Evolutionary conservation across 2,329 filamentous ascomycete genomes (phyloP).

Genomic region (Penicillium digitatum): DNA sequence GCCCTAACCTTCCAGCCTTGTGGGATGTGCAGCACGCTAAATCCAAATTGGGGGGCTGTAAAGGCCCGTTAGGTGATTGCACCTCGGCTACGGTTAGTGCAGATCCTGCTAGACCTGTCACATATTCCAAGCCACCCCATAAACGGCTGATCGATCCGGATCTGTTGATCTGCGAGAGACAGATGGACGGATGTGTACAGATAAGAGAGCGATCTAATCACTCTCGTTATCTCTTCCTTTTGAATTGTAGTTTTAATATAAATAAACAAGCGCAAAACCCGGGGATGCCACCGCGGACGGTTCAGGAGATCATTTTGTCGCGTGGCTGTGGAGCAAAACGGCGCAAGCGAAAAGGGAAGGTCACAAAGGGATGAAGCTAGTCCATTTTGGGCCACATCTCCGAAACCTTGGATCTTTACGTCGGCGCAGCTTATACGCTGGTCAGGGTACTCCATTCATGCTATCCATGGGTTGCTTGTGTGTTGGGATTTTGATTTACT

Average conservation of each 20-base stretch:
- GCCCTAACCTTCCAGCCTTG: slow-evolving; percentile 4
- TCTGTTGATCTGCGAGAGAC: background rate
- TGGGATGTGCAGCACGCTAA: slow-evolving; percentile 11
- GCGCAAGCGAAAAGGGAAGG: slow-evolving; percentile 23
- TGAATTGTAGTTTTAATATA: background rate
- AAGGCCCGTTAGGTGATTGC: slow-evolving; percentile 21
- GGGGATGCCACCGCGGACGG: slow-evolving; percentile 3
- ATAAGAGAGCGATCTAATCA: background rate
- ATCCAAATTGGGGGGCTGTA: slow-evolving; percentile 22
- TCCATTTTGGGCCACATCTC: slow-evolving; percentile 1
- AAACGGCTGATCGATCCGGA: slow-evolving; percentile 35
- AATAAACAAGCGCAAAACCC: background rate
- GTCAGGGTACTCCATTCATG: background rate
- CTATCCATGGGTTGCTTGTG: background rate
- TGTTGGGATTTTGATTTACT: background rate
- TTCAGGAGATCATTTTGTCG: slow-evolving; percentile 15
- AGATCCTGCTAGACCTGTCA: slow-evolving; percentile 34
- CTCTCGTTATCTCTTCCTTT: background rate
- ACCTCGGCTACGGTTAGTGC: slow-evolving; percentile 27
- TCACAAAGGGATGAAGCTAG: slow-evolving; percentile 11
- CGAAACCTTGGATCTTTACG: slow-evolving; percentile 1
- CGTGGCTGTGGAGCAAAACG: slow-evolving; percentile 19
- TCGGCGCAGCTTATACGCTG: background rate
- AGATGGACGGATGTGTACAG: background rate
- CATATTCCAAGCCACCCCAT: slow-evolving; percentile 26